Evolutionary conservation across 495 filamentous ascomycete genomes (phyloP).

Genomic region (Glarea lozoyensis): DNA sequence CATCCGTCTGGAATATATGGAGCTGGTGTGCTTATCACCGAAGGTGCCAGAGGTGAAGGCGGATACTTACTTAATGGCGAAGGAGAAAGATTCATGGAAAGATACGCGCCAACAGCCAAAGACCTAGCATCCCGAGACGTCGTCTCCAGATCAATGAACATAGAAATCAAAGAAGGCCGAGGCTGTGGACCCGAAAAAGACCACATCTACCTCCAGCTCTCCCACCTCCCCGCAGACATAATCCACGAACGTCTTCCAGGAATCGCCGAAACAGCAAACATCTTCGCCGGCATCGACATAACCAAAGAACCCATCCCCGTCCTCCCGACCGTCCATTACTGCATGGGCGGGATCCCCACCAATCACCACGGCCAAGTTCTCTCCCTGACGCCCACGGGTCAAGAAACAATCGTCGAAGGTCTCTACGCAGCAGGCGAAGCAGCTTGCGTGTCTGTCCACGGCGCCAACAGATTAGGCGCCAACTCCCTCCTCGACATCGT

Average conservation of each 20-base stretch:
- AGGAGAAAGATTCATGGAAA: constrained; percentile 21
- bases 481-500: constrained; percentile 22
- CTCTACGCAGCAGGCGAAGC: constrained; percentile 19
- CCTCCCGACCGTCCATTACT: constrained; percentile 20
- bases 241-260: constrained; percentile 18
- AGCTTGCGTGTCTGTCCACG: constrained; percentile 21
- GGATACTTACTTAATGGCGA: constrained; percentile 18
- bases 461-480: constrained; percentile 19
- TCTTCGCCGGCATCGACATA: constrained; percentile 21
- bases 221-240: constrained; percentile 15
- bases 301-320: constrained; percentile 20
- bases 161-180: constrained; percentile 20
- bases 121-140: constrained; percentile 19
- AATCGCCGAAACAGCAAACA: constrained; percentile 20
- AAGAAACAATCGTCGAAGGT: constrained; percentile 15
- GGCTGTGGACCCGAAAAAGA: constrained; percentile 19
- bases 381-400: constrained; percentile 12
- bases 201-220: constrained; percentile 21
- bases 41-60: constrained; percentile 20
- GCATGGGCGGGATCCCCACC: constrained; percentile 21
- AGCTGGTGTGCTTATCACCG: constrained; percentile 18
- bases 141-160: constrained; percentile 18
- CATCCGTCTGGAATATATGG: constrained; percentile 22
- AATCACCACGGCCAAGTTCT: constrained; percentile 21
- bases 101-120: constrained; percentile 21